Evolutionary conservation across 1,139 yeast genomes (phyloP), one percentile per base, ranked within the genome.

Genomic region (Yamadazyma spencermartinsiae): DNA sequence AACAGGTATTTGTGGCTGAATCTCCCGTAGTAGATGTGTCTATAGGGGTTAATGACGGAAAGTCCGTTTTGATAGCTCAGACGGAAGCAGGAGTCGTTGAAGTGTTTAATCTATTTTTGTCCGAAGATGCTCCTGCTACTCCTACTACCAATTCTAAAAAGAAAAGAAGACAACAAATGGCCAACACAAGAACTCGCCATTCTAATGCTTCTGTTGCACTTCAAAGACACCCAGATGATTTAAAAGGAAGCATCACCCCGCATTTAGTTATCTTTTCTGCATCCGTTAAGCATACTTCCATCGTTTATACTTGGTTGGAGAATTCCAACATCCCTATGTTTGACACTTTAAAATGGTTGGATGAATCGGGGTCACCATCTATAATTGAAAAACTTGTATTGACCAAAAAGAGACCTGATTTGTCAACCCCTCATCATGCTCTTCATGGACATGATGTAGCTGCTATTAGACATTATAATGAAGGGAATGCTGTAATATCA

Each of bases 11-110:
- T 42, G 92, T 85, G 6, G 72, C 90, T 3, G 82, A 80, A 48
- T 69, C 85, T 8, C 75, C 85, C 30, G 80, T 86, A 3, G 41
- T 56, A 1, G 62, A 63, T 4, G 52, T 80, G 8, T 60, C 74
- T 1, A 56, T 71, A 35, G 72, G 74, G 7, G 50, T 61, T 3
- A 48, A 55, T 31, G 60, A 52, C 13, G 68, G 63, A 31, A 68
- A 65, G 28, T 60, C 74, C 2, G 61, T 74, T 1, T 63, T 82
- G 33, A 69, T 80, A 1, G 81, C 75, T 0, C 66, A 80, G 9
- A 82, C 87, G 12, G 94, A 84, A 55, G 79, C 75, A 40, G 95
- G 95, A 4, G 55, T 60, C 15, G 68, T 83, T 11, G 95, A 86
- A 55, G 54, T 85, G 2, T 87, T 86, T 59, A 62, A 70, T 36